Evolutionary conservation across 176 grass and related monocot genomes (phyloP).

Genomic region (Zea luxurians): DNA sequence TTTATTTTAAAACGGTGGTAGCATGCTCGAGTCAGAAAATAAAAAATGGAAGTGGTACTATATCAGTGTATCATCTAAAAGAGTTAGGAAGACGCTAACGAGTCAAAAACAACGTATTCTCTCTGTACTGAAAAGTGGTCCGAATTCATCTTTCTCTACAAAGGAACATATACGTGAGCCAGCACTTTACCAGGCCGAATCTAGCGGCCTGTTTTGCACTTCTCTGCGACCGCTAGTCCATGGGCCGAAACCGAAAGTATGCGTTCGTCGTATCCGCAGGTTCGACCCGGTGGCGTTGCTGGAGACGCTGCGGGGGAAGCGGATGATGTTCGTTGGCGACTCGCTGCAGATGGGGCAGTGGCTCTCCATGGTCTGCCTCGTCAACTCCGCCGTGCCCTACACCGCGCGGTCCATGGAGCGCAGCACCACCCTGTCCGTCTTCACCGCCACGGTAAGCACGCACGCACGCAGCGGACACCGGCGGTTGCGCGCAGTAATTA

Average conservation of each 20-base stretch:
- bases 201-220: background rate
- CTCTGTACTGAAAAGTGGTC: background rate
- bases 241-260: background rate
- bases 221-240: background rate
- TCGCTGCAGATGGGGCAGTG: slow-evolving; percentile 72
- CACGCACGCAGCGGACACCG: background rate
- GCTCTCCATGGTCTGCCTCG: slow-evolving; percentile 64
- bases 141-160: background rate
- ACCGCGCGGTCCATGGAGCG: slow-evolving; percentile 48
- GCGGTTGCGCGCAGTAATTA: background rate
- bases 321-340: slow-evolving; percentile 85
- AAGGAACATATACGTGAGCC: background rate
- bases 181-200: background rate
- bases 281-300: slow-evolving; percentile 54
- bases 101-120: no score
- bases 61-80: no score
- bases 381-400: slow-evolving; percentile 54
- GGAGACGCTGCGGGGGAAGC: slow-evolving; percentile 71
- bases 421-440: slow-evolving; percentile 44
- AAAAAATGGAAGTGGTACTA: no score
- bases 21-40: no score
- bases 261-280: slow-evolving; percentile 28
- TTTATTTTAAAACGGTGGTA: no score
- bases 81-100: no score
- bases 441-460: slow-evolving; percentile 39